Evolutionary conservation across 2,329 filamentous ascomycete genomes (phyloP).

Genomic region (Diaporthe eres): DNA sequence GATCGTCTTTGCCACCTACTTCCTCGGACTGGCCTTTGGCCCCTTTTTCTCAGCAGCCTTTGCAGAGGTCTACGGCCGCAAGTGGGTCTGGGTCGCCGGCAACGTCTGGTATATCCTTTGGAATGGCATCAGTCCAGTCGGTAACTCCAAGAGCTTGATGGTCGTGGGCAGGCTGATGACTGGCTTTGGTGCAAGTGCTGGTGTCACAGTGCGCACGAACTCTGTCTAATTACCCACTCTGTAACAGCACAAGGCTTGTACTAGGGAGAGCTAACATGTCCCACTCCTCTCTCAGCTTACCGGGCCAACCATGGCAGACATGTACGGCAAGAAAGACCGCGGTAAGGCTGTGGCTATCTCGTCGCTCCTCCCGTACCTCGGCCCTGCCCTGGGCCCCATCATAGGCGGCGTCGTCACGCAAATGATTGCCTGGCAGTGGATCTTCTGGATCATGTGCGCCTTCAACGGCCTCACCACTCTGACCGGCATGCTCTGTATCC

Average conservation of each 20-base stretch:
- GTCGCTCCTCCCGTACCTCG: constrained; percentile 47
- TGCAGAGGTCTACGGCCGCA: constrained; percentile 53
- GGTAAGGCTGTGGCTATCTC: constrained; percentile 27
- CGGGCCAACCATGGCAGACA: constrained; percentile 22
- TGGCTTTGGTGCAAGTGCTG: constrained; percentile 10
- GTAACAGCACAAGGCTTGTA: neutral
- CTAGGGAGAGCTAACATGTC: neutral
- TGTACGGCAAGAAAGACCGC: constrained; percentile 13
- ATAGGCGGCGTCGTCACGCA: constrained; percentile 57
- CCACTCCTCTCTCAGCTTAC: constrained; percentile 35
- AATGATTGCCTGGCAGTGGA: constrained; percentile 59
- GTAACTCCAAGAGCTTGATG: constrained; percentile 54
- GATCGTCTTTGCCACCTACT: constrained; percentile 53
- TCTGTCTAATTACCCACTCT: neutral
- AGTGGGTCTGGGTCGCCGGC: constrained; percentile 51
- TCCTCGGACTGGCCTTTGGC: constrained; percentile 53
- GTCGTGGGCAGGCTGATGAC: constrained; percentile 21
- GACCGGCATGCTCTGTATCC: constrained; percentile 54
- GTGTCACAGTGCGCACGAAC: neutral
- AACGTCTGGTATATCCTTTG: constrained; percentile 54
- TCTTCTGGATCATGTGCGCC: constrained; percentile 59
- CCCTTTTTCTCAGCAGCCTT: constrained; percentile 53
- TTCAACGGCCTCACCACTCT: constrained; percentile 53
- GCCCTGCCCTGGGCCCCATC: constrained; percentile 59
- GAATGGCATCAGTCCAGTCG: constrained; percentile 49